Evolutionary conservation across 352 stramenopile genomes (phyloP), one percentile per base, ranked within the genome.

Genomic region (Globisporangium abappressorium): DNA sequence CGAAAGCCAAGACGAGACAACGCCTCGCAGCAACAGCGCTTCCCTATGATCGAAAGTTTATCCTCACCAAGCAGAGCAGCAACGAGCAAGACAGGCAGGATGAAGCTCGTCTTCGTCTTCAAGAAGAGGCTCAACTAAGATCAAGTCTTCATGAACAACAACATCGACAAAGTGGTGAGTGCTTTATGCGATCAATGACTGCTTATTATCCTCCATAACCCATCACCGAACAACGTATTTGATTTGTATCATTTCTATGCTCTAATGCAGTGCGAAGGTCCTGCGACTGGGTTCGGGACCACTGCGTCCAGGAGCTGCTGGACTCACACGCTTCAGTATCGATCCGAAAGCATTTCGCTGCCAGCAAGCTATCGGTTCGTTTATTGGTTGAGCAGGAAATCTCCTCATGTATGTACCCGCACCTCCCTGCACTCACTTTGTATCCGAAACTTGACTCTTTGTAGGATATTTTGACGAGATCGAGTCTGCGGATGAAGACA

Each of bases 241-340:
- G 30, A 33, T 33, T 33, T 5, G 30, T 5, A 6, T 33, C 30
- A 33, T 33, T 33, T 33, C 30, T 33, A 33, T 33, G 30, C 30
- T 33, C 30, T 33, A 33, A 33, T 5, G 30, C 30, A 72, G 69
- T 76, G 14, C 22, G 41, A 15, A 15, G 61, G 22, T 73, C 71
- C 0, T 66, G 72, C 6, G 62, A 79, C 26, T 92, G 79, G 75
- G 71, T 85, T 5, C 80, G 75, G 46, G 74, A 81, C 22, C 69
- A 89, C 46, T 92, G 84, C 62, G 58, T 78, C 7, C 70, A 87
- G 30, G 79, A 87, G 22, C 59, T 90, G 33, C 26, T 77, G 2
- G 63, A 24, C 47, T 61, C 57, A 68, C 53, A 26, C 14, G 59
- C 30, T 14, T 86, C 58, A 58, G 57, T 41, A 5, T 26, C 22